These are phyloP conservation scores for Penstemon eatonii DNA, from an alignment of 257 asterid genomes.

Conservation along the genomic window DNA sequence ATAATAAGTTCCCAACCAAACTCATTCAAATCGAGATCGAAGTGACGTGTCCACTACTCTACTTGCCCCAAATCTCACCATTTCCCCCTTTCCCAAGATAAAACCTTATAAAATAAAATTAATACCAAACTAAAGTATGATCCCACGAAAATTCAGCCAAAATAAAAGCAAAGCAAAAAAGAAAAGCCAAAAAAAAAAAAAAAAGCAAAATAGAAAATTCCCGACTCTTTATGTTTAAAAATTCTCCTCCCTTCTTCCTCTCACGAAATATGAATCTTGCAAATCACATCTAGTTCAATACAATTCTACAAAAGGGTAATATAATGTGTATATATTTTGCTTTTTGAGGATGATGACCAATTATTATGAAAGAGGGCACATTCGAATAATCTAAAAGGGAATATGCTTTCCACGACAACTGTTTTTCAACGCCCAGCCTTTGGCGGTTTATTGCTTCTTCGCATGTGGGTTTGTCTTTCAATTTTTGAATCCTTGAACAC, in stretches of 20 bases:
- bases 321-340: slow-evolving; percentile 18
- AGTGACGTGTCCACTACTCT: not conserved
- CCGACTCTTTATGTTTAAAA: not conserved
- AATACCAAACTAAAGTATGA: not conserved
- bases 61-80: slow-evolving; percentile 26
- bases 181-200: not conserved
- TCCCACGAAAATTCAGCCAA: slow-evolving; percentile 4
- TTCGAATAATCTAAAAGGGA: slow-evolving; percentile 58
- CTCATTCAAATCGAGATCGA: slow-evolving; percentile 3
- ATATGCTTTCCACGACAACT: slow-evolving; percentile 60
- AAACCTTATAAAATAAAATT: not conserved
- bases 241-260: too few species aligned
- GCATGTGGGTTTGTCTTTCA: slow-evolving; percentile 47
- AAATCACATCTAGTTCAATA: too few species aligned
- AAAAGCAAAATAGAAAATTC: not conserved
- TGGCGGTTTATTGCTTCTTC: slow-evolving; percentile 65
- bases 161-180: not conserved
- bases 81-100: slow-evolving; percentile 1
- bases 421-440: slow-evolving; percentile 38
- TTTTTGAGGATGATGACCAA: slow-evolving; percentile 27
- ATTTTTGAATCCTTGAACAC: slow-evolving; percentile 33
- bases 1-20: not conserved
- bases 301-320: too few species aligned
- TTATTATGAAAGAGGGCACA: slow-evolving; percentile 41
- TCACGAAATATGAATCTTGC: too few species aligned